Base-by-base conservation (phyloP, 306 rosid genomes). In the Cucumis sativus region DNA sequence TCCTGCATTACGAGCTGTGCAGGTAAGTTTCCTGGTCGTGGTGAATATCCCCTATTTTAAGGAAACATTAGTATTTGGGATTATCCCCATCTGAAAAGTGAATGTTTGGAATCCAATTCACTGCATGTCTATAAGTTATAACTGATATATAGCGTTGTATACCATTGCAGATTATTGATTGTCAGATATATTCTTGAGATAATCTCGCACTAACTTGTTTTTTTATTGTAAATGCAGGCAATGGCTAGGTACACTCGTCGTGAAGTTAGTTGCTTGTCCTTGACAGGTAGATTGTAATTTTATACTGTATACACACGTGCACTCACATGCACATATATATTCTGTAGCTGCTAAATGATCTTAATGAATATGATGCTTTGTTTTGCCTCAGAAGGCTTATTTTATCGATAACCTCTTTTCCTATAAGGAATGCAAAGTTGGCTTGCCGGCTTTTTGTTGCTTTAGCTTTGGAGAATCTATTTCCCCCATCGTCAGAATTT, bases 181-280 rank as follows among this genome's bases (percentile, higher is more conserved):
- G 33, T 5, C 25, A 67, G 74, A 67, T 10, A 68, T 43, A 41
- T 12, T 25, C 39, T 60, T 60, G 12, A 60, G 39, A 35, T 64
- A 12, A 15, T 62, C 70, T 1, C 4, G 14, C 70, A 49, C 5
- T 71, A 8, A 10, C 76, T 71, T 49, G 8, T 23, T 25, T 47
- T 11, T 71, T 47, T 23, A 47, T 47, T 70, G 59, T 8, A 73
- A 77, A 49, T 82, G 77, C 80, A 95, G 99, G 97, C 97, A 20
- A 78, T 95, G 93, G 90, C 96, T 58, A 89, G 97, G 82, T 95
- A 95, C 80, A 87, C 87, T 83, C 91, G 87, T 21, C 89, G 88
- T 43, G 93, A 90, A 95, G 89, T 80, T 83, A 83, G 87, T 81
- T 95, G 97, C 81, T 80, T 95, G 84, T 90, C 97, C 52, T 85